These are phyloP conservation scores for Fomitiporia mediterranea DNA, from an alignment of 1,284 basidiomycete species.

Conservation along the genomic window DNA sequence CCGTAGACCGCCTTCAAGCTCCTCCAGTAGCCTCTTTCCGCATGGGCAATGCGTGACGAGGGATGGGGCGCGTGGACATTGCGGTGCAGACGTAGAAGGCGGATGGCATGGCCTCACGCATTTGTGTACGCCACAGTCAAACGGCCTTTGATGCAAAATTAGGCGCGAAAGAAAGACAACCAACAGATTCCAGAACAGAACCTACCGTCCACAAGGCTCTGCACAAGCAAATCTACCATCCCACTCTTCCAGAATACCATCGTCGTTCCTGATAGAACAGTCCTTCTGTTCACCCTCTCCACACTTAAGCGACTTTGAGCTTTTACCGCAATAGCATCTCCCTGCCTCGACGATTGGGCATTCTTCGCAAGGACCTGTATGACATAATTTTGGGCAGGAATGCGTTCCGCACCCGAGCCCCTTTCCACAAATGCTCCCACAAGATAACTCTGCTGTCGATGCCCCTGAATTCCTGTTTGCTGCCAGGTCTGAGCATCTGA, in stretches of 20 bases:
- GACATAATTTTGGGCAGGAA: constrained; percentile 56
- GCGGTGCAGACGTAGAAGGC: constrained; percentile 50
- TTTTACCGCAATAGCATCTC: constrained; percentile 76
- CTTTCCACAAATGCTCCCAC: constrained; percentile 60
- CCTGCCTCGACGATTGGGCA: constrained; percentile 54
- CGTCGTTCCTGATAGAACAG: constrained; percentile 27
- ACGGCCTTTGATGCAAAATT: constrained; percentile 41
- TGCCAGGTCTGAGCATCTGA: constrained; percentile 55
- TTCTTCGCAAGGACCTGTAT: constrained; percentile 63
- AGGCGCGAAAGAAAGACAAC: background rate
- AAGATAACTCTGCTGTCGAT: constrained; percentile 47
- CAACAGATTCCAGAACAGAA: constrained; percentile 9
- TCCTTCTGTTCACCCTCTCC: constrained; percentile 47
- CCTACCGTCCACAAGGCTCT: constrained; percentile 54
- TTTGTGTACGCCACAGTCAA: constrained; percentile 71
- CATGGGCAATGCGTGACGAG: constrained; percentile 77
- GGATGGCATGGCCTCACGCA: constrained; percentile 73
- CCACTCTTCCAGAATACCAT: constrained; percentile 25
- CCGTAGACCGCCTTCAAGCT: constrained; percentile 36
- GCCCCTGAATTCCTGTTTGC: constrained; percentile 25
- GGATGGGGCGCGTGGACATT: constrained; percentile 72
- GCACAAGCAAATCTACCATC: constrained; percentile 32
- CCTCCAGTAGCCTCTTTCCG: constrained; percentile 44
- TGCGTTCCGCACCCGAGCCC: constrained; percentile 67
- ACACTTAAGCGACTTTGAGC: constrained; percentile 56